phyloP scores from a whole-genome alignment of 2,329 filamentous ascomycete species.

The Fusarium secorum region DNA sequence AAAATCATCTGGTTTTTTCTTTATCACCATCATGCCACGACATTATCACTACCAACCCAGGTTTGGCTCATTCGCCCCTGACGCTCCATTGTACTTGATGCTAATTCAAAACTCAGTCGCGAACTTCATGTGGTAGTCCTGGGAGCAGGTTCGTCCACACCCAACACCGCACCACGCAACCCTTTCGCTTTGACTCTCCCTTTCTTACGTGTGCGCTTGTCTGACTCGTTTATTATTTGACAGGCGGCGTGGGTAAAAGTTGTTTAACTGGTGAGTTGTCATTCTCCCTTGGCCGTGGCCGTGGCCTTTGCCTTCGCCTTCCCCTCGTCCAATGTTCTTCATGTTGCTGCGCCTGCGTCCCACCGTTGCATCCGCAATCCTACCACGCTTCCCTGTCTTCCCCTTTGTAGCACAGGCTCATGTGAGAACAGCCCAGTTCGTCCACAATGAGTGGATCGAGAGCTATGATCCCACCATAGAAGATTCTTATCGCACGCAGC shows the following conservation, averaged over 20 bases:
- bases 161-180: constrained; percentile 6
- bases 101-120: constrained; percentile 58
- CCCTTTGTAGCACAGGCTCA: constrained; percentile 28
- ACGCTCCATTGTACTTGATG: neutral
- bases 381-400: constrained; percentile 23
- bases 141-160: constrained; percentile 70
- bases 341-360: constrained; percentile 16
- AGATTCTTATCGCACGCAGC: constrained; percentile 77
- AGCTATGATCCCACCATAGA: constrained; percentile 83
- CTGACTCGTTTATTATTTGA: constrained; percentile 44
- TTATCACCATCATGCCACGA: constrained; percentile 39
- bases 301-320: neutral
- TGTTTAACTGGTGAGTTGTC: constrained; percentile 79
- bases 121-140: constrained; percentile 86
- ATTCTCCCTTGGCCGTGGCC: neutral
- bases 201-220: constrained; percentile 20
- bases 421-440: constrained; percentile 76
- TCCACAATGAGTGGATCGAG: constrained; percentile 94
- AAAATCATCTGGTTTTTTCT: neutral
- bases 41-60: constrained; percentile 43
- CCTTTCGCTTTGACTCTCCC: constrained; percentile 1
- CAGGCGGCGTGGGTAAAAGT: constrained; percentile 90
- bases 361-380: constrained; percentile 20
- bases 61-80: constrained; percentile 19
- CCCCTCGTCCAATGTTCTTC: constrained; percentile 19